Evolutionary conservation across 441 rosid species (phyloP).

Genomic region (Isatis lusitanica): DNA sequence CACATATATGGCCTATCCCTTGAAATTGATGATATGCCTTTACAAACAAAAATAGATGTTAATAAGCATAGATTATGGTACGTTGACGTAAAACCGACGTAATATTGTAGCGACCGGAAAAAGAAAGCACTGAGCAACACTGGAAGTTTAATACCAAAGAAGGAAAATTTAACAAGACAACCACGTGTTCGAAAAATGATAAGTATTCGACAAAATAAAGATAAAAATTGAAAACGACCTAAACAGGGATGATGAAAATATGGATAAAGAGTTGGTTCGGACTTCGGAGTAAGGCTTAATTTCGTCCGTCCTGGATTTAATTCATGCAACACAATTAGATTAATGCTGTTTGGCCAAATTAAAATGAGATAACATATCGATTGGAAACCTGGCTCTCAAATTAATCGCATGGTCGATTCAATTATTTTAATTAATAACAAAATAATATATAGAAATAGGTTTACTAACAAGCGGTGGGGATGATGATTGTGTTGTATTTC

Average conservation of each 20-base stretch:
- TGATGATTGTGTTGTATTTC: constrained; percentile 19
- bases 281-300: too few relatives aligned
- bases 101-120: neutral
- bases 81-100: neutral
- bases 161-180: neutral
- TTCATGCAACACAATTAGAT: too few relatives aligned
- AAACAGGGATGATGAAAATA: neutral
- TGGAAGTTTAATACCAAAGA: neutral
- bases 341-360: too few relatives aligned
- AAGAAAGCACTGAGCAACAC: neutral
- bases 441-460: neutral
- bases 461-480: constrained; percentile 7
- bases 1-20: neutral
- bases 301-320: too few relatives aligned
- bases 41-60: neutral
- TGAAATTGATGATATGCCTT: neutral
- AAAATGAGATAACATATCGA: too few relatives aligned
- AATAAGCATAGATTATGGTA: too few relatives aligned
- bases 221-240: neutral
- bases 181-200: neutral
- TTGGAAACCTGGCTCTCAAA: too few relatives aligned
- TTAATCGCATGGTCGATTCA: neutral
- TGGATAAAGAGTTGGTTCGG: too few relatives aligned
- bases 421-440: neutral
- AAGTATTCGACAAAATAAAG: neutral